Evolutionary conservation across 768 basidiomycete species (phyloP).

Genomic region (Mycena chlorophos): DNA sequence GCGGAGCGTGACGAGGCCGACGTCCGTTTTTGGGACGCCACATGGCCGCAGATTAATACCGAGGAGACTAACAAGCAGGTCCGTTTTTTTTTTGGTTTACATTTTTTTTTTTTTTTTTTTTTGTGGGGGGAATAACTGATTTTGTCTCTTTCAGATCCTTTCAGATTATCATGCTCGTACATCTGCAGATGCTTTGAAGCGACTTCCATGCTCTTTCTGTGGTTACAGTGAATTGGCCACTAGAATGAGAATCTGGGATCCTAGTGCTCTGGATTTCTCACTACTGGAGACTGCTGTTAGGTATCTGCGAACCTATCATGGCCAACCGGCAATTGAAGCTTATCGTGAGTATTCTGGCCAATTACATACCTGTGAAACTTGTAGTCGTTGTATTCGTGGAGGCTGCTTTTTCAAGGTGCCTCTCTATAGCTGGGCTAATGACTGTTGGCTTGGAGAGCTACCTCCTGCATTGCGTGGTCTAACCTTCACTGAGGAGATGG

Average conservation of each 20-base stretch:
- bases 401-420: slow-evolving; percentile 3
- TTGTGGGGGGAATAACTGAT: no score
- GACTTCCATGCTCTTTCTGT: neutral
- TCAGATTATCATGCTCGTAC: neutral
- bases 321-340: neutral
- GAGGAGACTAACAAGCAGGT: no score
- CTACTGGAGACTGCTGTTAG: neutral
- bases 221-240: no score
- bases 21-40: no score
- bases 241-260: neutral
- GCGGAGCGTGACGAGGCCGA: no score
- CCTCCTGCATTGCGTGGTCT: slow-evolving; percentile 8
- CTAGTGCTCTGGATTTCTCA: neutral
- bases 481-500: slow-evolving; percentile 11
- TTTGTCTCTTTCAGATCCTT: neutral
- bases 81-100: no score
- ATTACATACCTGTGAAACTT: neutral
- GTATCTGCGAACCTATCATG: neutral
- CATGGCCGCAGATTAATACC: no score
- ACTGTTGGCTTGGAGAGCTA: slow-evolving; percentile 18
- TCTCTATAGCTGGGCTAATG: slow-evolving; percentile 15
- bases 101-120: no score
- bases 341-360: neutral
- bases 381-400: neutral
- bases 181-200: neutral